phyloP scores from a whole-genome alignment of 164 flowering plant species.

The Stephania yunnanensis region DNA sequence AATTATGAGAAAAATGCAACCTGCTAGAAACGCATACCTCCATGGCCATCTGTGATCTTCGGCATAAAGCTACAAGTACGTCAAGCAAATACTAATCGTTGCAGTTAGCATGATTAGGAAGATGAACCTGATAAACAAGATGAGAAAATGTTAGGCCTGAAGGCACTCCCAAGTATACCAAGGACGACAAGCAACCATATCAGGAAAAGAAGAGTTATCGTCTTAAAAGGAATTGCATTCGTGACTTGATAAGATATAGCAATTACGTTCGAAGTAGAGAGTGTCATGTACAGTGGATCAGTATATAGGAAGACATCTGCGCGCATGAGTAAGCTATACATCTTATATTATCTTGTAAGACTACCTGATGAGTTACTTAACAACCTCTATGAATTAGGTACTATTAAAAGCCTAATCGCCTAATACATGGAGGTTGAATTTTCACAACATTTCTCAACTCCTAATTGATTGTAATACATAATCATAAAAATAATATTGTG shows the following conservation, averaged over 20 bases:
- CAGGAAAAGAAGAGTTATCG: slow-evolving; percentile 44
- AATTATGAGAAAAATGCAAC: not conserved
- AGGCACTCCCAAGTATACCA: no score
- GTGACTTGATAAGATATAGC: slow-evolving; percentile 55
- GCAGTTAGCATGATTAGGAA: no score
- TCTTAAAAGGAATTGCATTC: slow-evolving; percentile 74
- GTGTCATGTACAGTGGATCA: no score
- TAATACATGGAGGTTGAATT: no score
- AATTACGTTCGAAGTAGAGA: slow-evolving; percentile 45
- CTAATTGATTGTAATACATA: no score
- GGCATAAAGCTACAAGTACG: slow-evolving; percentile 65
- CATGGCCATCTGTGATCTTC: slow-evolving; percentile 93
- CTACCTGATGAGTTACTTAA: slow-evolving; percentile 17
- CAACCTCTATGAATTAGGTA: no score
- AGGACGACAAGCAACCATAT: slow-evolving; percentile 36
- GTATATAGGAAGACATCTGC: no score
- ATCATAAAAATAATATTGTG: no score
- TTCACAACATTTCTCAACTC: no score
- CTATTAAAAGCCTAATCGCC: no score
- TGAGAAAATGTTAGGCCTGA: slow-evolving; percentile 47
- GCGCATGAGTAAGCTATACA: not conserved
- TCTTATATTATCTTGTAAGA: slow-evolving; percentile 16
- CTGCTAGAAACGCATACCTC: slow-evolving; percentile 46
- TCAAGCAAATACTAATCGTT: no score
- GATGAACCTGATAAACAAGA: slow-evolving; percentile 55